A percentile compares a stretch with the other conserved stretches of the same genome.
Evolutionary conservation across 129 eudicot species (phyloP).

Genomic region (Flaveria brownii): DNA sequence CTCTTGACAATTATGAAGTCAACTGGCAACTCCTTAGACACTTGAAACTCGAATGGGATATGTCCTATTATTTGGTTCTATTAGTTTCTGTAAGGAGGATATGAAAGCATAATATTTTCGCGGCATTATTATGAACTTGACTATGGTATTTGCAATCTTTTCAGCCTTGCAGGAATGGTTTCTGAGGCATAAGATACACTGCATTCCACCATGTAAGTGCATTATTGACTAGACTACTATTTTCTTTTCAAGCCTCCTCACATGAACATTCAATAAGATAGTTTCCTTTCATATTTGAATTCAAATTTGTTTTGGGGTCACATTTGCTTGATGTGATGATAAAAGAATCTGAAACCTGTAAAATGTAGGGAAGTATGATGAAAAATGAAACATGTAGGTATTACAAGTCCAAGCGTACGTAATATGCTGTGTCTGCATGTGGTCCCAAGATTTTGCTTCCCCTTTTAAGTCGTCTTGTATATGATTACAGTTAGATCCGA

Average conservation of each 20-base stretch:
- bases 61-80: constrained; percentile 16
- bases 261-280: background rate
- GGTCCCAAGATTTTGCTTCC: constrained; percentile 16
- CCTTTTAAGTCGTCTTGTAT: constrained; percentile 22
- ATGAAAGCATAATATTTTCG: constrained; percentile 13
- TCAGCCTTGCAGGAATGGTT: constrained; percentile 1
- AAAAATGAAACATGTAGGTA: background rate
- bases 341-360: no score
- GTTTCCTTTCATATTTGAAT: background rate
- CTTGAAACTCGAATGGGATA: background rate
- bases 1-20: background rate
- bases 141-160: constrained; percentile 15
- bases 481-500: constrained; percentile 19
- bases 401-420: background rate
- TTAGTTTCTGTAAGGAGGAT: constrained; percentile 24
- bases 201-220: constrained; percentile 33
- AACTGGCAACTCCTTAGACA: background rate
- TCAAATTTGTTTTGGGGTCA: background rate
- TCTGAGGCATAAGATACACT: constrained; percentile 24
- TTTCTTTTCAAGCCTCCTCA: no score
- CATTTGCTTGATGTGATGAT: background rate
- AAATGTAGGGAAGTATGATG: background rate
- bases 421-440: background rate
- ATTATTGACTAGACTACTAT: constrained; percentile 16
- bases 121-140: constrained; percentile 31